Evolutionary conservation across 345 rosid genomes (phyloP), one percentile per base, ranked within the genome.

Genomic region (Eucalyptus microcorys): DNA sequence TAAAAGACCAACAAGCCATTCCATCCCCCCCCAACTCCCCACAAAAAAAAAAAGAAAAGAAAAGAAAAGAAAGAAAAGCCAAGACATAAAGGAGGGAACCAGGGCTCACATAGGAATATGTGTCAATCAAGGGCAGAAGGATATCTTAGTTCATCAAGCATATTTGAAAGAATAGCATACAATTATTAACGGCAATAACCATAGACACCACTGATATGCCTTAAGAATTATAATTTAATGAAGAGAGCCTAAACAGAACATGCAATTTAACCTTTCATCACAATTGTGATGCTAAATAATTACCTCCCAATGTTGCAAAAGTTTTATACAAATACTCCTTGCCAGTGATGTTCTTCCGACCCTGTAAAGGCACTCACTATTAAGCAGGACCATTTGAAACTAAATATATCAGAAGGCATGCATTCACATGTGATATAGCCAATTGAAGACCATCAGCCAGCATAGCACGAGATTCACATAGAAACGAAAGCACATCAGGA

Each of bases 241-340:
- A 52, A 66, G 47, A 64, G 24, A 43, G 66, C 49, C 53, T 47
- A 61, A 59, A 66, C 59, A 80, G n/a, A 47, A 64, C 85, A n/a
- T 17, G 52, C 81, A 66, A 45, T 64, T 87, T 87, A 52, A 61
- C 42, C 66, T 61, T 48, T 27, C 88, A 40, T 48, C 52, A 37
- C 66, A 27, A 86, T 87, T 57, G 27, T 66, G 85, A 86, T 5
- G 81, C 88, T 48, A 45, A n/a, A 88, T 17, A 86, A 88, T 87
- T 91, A 94, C 96, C 96, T 14, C 76, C 76, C 24, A 87, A 87
- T n/a, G 95, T 92, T 15, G 94, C 86, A 86, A 94, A 68, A 89
- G 91, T 90, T 89, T 93, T 91, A 88, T 80, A 88, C 49, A 90
- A 89, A 85, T 88, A 88, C 85, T 85, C 26, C 30, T 91, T 88